Evolutionary conservation across 2,329 filamentous ascomycete species (phyloP), one percentile per base, ranked within the genome.

Genomic region (Magnaporthiopsis poae): DNA sequence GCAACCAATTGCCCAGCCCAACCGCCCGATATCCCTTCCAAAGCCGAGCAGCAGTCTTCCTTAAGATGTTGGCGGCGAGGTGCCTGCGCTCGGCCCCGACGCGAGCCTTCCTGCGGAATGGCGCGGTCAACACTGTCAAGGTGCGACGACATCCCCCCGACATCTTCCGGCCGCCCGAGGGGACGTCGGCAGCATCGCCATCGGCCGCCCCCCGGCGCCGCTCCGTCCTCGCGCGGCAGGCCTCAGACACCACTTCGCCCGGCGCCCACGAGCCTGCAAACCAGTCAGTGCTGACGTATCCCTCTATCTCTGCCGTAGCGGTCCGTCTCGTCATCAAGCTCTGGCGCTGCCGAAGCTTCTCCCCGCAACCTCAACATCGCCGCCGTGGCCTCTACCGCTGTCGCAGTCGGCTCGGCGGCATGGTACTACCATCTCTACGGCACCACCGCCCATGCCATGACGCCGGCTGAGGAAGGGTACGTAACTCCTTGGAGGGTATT

Each of bases 371-470:
- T 95, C 79, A 97, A 94, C 81, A 84, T 93, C 74, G 90, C 93
- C 77, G 92, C 91, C 76, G 86, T 88, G 75, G 91, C 90, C 77
- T 93, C 95, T 73, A 96, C 92, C 73, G 87, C 90, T 74, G 85
- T 92, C 76, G 92, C 94, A 74, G 83, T 91, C 80, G 93, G 92
- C 74, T 94, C 94, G 72, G 88, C 94, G 75, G 93, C 91, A 74
- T 98, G 93, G 92, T 98, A 97, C 84, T 96, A 94, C 80, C 92
- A 96, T 81, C 88, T 96, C 74, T 98, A 96, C 80, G 95, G 93
- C 75, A 87, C 91, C 74, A 88, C 90, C 74, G 90, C 91, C 70
- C 87, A 92, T 80, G 95, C 95, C 74, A 90, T 90, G 88, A 93
- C 94, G 74, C 92, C 92, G 71, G 90, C 90, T 76, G 95, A 99